Evolutionary conservation across 805 yeast species (phyloP).

Genomic region (Phaffomyces thermotolerans): DNA sequence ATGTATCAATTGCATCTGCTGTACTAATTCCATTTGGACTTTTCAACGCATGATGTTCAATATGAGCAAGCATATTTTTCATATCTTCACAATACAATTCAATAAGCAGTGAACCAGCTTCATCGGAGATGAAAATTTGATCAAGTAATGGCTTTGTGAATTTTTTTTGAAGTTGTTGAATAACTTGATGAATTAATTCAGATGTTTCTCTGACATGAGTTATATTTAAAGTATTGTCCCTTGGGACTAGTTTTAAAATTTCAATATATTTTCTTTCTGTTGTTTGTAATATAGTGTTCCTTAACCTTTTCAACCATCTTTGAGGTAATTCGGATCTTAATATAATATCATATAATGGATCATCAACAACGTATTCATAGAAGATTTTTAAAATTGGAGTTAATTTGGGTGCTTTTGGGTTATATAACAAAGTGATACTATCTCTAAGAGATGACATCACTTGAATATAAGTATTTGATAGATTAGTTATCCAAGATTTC

Average conservation of each 20-base stretch:
- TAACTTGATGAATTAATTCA: conserved; percentile 42
- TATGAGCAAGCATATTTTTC: conserved; percentile 41
- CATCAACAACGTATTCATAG: conserved; percentile 43
- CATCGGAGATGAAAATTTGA: conserved; percentile 42
- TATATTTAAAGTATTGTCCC: conserved; percentile 45
- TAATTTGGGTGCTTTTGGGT: conserved; percentile 47
- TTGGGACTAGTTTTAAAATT: conserved; percentile 45
- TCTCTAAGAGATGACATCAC: conserved; percentile 39
- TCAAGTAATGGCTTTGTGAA: conserved; percentile 59
- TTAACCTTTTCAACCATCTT: conserved; percentile 36
- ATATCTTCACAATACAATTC: conserved; percentile 49
- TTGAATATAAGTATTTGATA: conserved; percentile 39
- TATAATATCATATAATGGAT: conserved; percentile 33
- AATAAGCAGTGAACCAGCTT: conserved; percentile 41
- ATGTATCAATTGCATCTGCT: conserved; percentile 52
- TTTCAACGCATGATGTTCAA: conserved; percentile 32
- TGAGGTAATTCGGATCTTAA: conserved; percentile 32
- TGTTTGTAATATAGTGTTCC: conserved; percentile 29
- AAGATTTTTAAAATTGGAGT: conserved; percentile 44
- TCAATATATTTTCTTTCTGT: conserved; percentile 39
- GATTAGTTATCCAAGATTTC: conserved; percentile 40
- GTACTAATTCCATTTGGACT: conserved; percentile 33
- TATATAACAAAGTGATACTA: conserved; percentile 34
- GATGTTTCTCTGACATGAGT: conserved; percentile 52
- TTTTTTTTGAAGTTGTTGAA: conserved; percentile 47